Evolutionary conservation across 2,329 filamentous ascomycete species (phyloP).

Genomic region (Venturia aucupariae): DNA sequence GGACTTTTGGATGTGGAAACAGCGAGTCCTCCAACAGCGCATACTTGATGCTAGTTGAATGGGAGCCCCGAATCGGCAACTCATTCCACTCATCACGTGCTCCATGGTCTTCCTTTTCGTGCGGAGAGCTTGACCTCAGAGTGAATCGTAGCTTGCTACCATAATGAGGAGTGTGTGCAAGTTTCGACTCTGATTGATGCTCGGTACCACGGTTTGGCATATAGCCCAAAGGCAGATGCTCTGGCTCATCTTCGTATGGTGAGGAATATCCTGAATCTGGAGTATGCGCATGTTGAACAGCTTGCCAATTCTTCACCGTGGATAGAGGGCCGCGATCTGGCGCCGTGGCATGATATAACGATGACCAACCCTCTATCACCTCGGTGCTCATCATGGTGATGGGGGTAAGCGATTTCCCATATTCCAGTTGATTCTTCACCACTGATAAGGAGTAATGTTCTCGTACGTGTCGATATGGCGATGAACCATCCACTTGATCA

Average conservation of each 20-base stretch:
- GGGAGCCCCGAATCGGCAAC: neutral
- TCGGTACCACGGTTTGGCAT: neutral
- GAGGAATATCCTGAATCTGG: neutral
- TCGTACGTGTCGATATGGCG: neutral
- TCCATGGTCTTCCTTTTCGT: neutral
- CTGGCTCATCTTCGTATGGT: neutral
- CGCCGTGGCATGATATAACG: neutral
- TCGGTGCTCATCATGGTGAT: neutral
- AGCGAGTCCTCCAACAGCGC: neutral
- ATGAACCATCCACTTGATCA: neutral
- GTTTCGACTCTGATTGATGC: neutral
- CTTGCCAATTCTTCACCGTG: neutral
- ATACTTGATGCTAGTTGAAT: neutral
- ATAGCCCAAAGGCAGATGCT: neutral
- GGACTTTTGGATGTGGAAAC: neutral
- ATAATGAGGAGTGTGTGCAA: neutral
- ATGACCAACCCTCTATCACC: neutral
- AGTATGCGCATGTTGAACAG: neutral
- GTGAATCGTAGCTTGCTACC: neutral
- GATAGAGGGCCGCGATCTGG: neutral
- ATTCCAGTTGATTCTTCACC: neutral
- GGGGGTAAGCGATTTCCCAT: neutral
- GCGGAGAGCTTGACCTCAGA: neutral
- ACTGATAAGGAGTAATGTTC: neutral
- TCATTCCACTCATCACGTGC: neutral